Percentiles rank a stretch among this genome's conserved stretches.
Evolutionary conservation across 805 yeast genomes (phyloP).

Genomic region (Candida railenensis): DNA sequence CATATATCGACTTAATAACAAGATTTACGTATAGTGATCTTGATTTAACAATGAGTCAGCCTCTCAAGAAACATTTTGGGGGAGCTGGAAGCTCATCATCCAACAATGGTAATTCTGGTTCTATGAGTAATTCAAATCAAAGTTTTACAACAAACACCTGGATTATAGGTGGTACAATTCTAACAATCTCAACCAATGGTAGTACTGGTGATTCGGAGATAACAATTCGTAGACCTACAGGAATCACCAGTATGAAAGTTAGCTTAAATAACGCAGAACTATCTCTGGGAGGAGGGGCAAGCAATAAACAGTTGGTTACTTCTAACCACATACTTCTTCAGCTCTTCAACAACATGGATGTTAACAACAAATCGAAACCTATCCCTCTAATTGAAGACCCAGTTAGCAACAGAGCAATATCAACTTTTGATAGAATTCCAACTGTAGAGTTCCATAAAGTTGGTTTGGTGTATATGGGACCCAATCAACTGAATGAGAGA

Average conservation of each 20-base stretch:
- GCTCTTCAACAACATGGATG: constrained; percentile 43
- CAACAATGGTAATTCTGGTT: not conserved
- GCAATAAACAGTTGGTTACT: constrained; percentile 1
- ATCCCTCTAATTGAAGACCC: constrained; percentile 51
- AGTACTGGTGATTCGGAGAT: constrained; percentile 51
- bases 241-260: constrained; percentile 49
- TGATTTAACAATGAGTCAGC: not conserved
- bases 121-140: constrained; percentile 6
- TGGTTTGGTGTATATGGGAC: constrained; percentile 75
- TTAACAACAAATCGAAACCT: constrained; percentile 36
- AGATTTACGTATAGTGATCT: constrained; percentile 66
- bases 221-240: constrained; percentile 65
- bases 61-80: not conserved
- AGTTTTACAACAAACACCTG: constrained; percentile 40
- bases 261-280: constrained; percentile 30
- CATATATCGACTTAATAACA: constrained; percentile 64
- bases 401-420: constrained; percentile 47
- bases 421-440: constrained; percentile 71
- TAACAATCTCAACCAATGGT: constrained; percentile 54
- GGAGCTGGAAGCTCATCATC: not conserved
- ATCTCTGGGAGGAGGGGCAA: not conserved
- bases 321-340: constrained; percentile 56
- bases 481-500: constrained; percentile 58
- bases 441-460: constrained; percentile 75
- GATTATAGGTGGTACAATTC: constrained; percentile 58